Evolutionary conservation across 2,329 filamentous ascomycete genomes (phyloP), one percentile per base, ranked within the genome.

Genomic region (Didymella lethalis): DNA sequence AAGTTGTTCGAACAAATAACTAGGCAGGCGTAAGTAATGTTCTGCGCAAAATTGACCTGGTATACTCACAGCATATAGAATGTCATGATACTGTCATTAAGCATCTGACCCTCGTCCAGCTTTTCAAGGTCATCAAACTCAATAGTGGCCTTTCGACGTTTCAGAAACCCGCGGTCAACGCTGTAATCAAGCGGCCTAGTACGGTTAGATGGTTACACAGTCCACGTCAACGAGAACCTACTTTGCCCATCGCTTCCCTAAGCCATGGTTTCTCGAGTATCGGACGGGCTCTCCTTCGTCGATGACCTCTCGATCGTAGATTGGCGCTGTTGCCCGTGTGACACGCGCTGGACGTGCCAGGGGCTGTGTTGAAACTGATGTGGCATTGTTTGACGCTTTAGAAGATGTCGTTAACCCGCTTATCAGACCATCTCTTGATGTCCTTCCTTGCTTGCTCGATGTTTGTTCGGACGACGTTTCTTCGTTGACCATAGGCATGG

Each of bases 51-150:
- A 18, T 2, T 11, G 14, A n/a, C 5, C 1, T n/a, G 2, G 18
- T 43, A 62, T 12, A 66, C 68, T 31, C 59, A 75, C 59, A 90
- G 88, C 54, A 97, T 82, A 72, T 96, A 97, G 73, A 97, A 97
- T 49, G 86, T 88, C 65, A 99, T 90, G 28, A 99, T 80, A 70
- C 92, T 97, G 79, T 99, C 95, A 72, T 99, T 99, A 43, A 99
- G 79, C 59, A 90, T 96, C 66, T 97, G 86, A 12, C 88, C 91
- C 63, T 96, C 91, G 60, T 96, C 89, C 2, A 99, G 84, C 41
- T 92, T 85, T 20, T 83, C 79, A 32, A 98, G 87, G 70, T 95
- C 92, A n/a, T 84, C 81, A 61, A 84, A 87, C 56, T 91, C 86
- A 1, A 95, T 86, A 2, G 47, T 54, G 23, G 40, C 49, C 25